Conservation (phyloP, 441 rosid species). For the Capsella rubella region DNA sequence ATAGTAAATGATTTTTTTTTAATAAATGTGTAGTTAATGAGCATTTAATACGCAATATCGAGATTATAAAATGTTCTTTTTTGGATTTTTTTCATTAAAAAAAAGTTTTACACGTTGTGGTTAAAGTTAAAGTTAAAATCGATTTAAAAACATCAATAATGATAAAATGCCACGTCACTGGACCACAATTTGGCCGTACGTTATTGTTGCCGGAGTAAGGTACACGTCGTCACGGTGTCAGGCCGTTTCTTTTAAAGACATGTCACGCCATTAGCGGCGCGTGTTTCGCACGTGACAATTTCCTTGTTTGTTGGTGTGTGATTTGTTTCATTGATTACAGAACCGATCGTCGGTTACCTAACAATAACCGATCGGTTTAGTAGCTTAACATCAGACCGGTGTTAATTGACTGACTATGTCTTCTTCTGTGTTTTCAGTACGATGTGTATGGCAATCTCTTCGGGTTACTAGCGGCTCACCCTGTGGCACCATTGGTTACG, state of each 20-base stretch:
- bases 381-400: background rate
- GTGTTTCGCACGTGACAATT: conserved; percentile 23
- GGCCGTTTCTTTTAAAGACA: conserved; percentile 2
- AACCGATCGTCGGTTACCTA: conserved; percentile 33
- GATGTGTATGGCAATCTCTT: conserved; percentile 96
- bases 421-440: conserved; percentile 55
- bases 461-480: conserved; percentile 95
- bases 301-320: conserved; percentile 6
- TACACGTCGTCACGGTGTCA: conserved; percentile 42
- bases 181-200: conserved; percentile 33
- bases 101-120: conserved; percentile 5
- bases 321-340: conserved; percentile 8
- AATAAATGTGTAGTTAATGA: conserved; percentile 32
- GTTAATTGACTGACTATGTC: background rate
- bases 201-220: conserved; percentile 30
- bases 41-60: conserved; percentile 1
- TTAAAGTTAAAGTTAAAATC: background rate
- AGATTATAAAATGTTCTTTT: conserved; percentile 5
- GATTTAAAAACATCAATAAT: background rate
- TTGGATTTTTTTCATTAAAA: conserved; percentile 8
- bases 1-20: background rate
- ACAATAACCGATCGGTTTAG: conserved; percentile 36
- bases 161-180: conserved; percentile 38
- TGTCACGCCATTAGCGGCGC: conserved; percentile 34
- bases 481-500: conserved; percentile 83